Evolutionary conservation across 2,329 filamentous ascomycete genomes (phyloP), one percentile per base, ranked within the genome.

Genomic region (Rugonectria rugulosa): DNA sequence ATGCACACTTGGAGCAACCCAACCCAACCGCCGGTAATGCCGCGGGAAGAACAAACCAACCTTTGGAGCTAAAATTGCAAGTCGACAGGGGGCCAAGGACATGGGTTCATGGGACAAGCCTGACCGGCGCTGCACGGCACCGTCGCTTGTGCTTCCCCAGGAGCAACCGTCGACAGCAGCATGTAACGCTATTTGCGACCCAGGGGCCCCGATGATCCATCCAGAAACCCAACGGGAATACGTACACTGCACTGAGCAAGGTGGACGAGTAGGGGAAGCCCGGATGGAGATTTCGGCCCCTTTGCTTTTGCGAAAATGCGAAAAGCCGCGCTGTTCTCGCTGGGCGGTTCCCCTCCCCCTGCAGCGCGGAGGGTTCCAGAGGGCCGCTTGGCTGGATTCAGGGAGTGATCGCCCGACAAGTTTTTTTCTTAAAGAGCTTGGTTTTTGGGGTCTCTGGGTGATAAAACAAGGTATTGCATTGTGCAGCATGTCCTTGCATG

Each of bases 311-410:
- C 10, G 29, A 14, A 32, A 32, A 32, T 10, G 29, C 7, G n/a
- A 14, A 32, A 11, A 10, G n/a, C 6, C 12, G 7, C 29, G 45
- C 29, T 37, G n/a, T n/a, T n/a, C n/a, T n/a, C n/a, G n/a, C n/a
- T n/a, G n/a, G n/a, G n/a, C n/a, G n/a, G n/a, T n/a, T n/a, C n/a
- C n/a, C n/a, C n/a, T 14, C 21, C 27, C 51, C 44, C 51, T 54
- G 51, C 31, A 48, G 44, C 44, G n/a, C n/a, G 37, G 31, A 54
- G 40, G 37, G 26, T 44, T 49, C 51, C n/a, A 31, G 3, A 36
- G 26, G 29, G 17, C 41, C 32, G 40, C 32, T 52, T 44, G 49
- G 41, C 32, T 23, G n/a, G 21, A 31, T 43, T 32, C 6, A 19
- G 36, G 40, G 20, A 52, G 19, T 24, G 49, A 52, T 52, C n/a